Evolutionary conservation across 139 green algal species (phyloP).

Genomic region (Chlorella sp.): DNA sequence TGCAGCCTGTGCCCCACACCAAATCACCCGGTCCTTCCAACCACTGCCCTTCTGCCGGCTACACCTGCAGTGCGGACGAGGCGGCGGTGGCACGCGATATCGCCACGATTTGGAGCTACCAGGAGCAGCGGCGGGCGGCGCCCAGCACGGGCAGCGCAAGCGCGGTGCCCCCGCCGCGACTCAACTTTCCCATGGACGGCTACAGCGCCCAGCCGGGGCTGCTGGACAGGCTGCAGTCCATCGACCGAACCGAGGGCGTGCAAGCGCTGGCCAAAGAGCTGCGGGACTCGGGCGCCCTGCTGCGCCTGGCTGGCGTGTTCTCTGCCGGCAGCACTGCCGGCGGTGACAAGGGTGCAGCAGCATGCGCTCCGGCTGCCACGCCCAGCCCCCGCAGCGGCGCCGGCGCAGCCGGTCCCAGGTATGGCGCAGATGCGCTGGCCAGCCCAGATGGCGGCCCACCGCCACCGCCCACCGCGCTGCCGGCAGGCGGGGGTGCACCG

Average conservation of each 20-base stretch:
- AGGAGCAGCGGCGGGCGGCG: background rate
- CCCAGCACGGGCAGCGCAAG: background rate
- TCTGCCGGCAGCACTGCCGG: too few relatives aligned
- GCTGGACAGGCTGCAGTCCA: background rate
- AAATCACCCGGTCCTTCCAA: background rate
- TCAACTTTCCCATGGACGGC: slow-evolving; percentile 8
- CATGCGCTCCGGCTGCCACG: too few relatives aligned
- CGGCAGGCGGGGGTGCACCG: too few relatives aligned
- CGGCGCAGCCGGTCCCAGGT: too few relatives aligned
- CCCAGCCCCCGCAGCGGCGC: too few relatives aligned
- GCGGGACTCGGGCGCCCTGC: background rate
- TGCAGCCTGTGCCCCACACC: background rate
- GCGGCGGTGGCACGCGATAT: background rate
- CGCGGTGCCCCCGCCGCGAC: background rate
- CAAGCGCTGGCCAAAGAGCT: slow-evolving; percentile 19
- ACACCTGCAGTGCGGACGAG: slow-evolving; percentile 11
- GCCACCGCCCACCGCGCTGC: too few relatives aligned
- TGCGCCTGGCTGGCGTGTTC: background rate
- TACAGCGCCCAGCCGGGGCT: background rate
- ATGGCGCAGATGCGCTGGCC: too few relatives aligned
- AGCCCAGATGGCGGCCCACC: too few relatives aligned
- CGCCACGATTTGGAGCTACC: slow-evolving; percentile 25
- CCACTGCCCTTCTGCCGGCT: background rate
- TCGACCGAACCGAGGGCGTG: background rate
- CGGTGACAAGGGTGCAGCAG: too few relatives aligned